A percentile compares a stretch with the other conserved stretches of the same genome.
phyloP scores from a whole-genome alignment of 2,329 filamentous ascomycete species.

The Apiospora saccharicola region DNA sequence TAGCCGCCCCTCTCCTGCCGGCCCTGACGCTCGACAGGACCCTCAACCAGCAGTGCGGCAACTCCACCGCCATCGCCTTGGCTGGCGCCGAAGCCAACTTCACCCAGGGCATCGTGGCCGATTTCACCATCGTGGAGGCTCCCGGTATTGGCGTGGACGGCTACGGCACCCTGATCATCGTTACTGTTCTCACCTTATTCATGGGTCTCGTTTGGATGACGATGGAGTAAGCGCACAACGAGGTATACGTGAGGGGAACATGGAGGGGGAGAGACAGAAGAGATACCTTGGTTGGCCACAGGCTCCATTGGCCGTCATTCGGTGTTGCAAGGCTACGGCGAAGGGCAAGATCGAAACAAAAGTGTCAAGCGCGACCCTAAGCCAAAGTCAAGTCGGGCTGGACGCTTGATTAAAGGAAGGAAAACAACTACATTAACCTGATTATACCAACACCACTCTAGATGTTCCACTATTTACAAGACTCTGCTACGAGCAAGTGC shows the following conservation, averaged over 20 bases:
- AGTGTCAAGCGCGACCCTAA: not conserved
- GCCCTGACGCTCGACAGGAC: slow-evolving; percentile 47
- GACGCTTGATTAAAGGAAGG: not conserved
- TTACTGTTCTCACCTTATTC: not conserved
- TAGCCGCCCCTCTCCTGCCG: slow-evolving; percentile 46
- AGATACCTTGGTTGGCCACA: not conserved
- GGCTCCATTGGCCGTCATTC: not conserved
- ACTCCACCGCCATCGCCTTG: slow-evolving; percentile 53
- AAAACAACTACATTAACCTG: not conserved
- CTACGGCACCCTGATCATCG: slow-evolving; percentile 6
- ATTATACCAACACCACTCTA: not conserved
- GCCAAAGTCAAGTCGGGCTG: not conserved
- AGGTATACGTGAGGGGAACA: not conserved
- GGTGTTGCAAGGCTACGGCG: not conserved
- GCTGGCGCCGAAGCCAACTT: slow-evolving; percentile 53
- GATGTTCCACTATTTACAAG: not conserved
- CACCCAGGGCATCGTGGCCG: slow-evolving; percentile 49
- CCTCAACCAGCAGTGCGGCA: slow-evolving; percentile 54
- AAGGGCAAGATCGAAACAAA: not conserved
- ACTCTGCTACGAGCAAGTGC: not conserved
- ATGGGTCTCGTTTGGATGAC: not conserved
- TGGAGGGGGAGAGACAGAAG: not conserved
- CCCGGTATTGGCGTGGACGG: slow-evolving; percentile 30
- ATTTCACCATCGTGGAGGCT: slow-evolving; percentile 44
- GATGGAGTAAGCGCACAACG: slow-evolving; percentile 17